These are phyloP conservation scores for Camelina laxa DNA, from an alignment of 345 rosid species.

Conservation along the genomic window DNA sequence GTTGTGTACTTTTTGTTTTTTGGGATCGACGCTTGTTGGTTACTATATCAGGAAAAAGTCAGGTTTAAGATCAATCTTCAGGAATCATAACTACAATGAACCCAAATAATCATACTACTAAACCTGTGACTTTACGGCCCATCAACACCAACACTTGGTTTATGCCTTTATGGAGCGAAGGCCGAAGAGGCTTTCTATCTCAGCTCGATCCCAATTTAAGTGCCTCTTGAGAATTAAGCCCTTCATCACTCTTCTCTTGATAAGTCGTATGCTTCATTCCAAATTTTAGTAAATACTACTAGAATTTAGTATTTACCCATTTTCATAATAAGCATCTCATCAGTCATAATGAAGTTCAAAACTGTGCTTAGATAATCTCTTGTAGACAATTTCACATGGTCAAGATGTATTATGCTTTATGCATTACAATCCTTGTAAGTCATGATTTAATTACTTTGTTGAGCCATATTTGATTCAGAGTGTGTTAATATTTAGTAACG, in stretches of 20 bases:
- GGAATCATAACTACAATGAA: not conserved
- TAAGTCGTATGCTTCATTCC: not conserved
- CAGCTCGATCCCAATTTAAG: not conserved
- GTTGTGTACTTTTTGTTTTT: not conserved
- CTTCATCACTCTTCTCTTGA: not conserved
- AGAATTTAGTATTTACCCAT: not conserved
- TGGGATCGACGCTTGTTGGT: not conserved
- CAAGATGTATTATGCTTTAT: not conserved
- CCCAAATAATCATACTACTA: not conserved
- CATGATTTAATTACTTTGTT: not conserved
- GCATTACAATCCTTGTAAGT: not conserved
- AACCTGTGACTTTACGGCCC: slow-evolving; percentile 18
- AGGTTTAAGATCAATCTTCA: not conserved
- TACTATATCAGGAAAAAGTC: not conserved
- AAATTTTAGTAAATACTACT: not conserved
- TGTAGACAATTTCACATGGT: not conserved
- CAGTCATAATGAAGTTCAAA: slow-evolving; percentile 7
- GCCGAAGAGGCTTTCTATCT: not conserved
- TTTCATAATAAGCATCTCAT: not conserved
- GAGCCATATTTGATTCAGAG: not conserved
- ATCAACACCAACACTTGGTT: not conserved
- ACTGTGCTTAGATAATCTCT: not conserved
- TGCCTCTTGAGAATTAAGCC: no score
- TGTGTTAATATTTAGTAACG: not conserved
- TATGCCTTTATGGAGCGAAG: not conserved